phyloP scores from a whole-genome alignment of 495 filamentous ascomycete species.

The Hypoxylon rickii region DNA sequence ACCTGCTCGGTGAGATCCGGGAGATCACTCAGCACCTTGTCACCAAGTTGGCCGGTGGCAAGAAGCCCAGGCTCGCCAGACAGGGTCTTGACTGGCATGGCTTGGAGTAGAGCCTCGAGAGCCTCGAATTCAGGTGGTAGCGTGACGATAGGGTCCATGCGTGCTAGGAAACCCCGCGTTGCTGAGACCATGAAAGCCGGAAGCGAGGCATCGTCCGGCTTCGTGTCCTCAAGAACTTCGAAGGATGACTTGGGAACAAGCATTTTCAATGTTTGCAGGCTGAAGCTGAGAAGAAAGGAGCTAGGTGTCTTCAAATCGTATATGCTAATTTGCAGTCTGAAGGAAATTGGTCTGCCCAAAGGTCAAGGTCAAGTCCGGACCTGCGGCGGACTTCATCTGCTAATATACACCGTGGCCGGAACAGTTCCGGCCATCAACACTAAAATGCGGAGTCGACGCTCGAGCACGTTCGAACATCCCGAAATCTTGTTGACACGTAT shows the following conservation, averaged over 20 bases:
- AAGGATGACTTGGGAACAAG: slow-evolving; percentile 39
- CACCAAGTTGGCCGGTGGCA: slow-evolving; percentile 70
- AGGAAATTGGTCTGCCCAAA: neutral
- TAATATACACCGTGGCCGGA: slow-evolving; percentile 42
- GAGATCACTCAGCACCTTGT: slow-evolving; percentile 65
- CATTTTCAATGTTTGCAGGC: slow-evolving; percentile 19
- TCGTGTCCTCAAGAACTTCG: slow-evolving; percentile 46
- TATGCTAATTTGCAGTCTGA: neutral
- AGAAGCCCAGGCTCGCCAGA: slow-evolving; percentile 77
- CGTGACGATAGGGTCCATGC: slow-evolving; percentile 61
- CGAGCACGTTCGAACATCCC: slow-evolving; percentile 10
- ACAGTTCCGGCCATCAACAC: slow-evolving; percentile 38
- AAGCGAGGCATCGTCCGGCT: slow-evolving; percentile 52
- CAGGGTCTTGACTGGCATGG: slow-evolving; percentile 73
- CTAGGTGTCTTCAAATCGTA: neutral
- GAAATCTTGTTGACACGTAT: slow-evolving; percentile 1
- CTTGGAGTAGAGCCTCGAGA: slow-evolving; percentile 69
- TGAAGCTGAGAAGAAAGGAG: neutral
- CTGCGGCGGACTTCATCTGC: slow-evolving; percentile 6
- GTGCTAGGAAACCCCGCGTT: slow-evolving; percentile 76
- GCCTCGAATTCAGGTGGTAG: slow-evolving; percentile 71
- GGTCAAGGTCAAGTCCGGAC: neutral
- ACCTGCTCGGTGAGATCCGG: slow-evolving; percentile 74
- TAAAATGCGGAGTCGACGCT: slow-evolving; percentile 15
- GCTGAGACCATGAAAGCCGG: slow-evolving; percentile 90